Percentiles rank a stretch among this genome's conserved stretches.
phyloP scores from a whole-genome alignment of 2,329 filamentous ascomycete genomes.

The Trichoderma sp. region DNA sequence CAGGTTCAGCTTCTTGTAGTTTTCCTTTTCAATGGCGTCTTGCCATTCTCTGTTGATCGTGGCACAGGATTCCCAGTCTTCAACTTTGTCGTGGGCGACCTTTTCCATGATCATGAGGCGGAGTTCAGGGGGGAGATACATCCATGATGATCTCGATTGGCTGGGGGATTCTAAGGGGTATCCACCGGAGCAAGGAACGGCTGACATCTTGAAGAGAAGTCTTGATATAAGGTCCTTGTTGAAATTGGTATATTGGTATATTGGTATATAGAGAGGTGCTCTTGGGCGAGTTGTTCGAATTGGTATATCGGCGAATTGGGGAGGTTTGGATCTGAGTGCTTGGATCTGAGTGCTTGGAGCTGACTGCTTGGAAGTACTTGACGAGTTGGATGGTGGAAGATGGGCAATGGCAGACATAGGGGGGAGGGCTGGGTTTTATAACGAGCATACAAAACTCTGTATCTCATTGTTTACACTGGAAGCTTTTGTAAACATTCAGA shows the following conservation, averaged over 20 bases:
- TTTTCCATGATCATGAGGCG: constrained; percentile 31
- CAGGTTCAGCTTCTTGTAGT: constrained; percentile 30
- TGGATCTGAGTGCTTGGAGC: background rate
- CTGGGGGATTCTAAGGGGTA: background rate
- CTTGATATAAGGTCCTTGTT: background rate
- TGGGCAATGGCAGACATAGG: background rate
- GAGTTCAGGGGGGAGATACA: constrained; percentile 31
- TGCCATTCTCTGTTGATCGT: constrained; percentile 38
- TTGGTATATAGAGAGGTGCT: background rate
- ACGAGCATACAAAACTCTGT: background rate
- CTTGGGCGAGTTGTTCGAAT: background rate
- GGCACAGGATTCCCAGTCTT: constrained; percentile 33
- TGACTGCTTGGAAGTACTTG: background rate
- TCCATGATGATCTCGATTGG: constrained; percentile 18
- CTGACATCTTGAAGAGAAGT: background rate
- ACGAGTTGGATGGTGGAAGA: background rate
- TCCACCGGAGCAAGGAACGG: background rate
- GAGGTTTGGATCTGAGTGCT: background rate
- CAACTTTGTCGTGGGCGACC: constrained; percentile 29
- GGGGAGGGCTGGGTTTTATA: background rate
- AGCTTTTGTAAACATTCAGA: background rate
- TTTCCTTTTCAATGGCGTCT: constrained; percentile 29
- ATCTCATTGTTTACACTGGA: background rate
- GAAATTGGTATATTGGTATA: background rate
- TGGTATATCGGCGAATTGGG: background rate